Conservation (phyloP, 2,329 filamentous ascomycete genomes). For the Penicillium sp. region DNA sequence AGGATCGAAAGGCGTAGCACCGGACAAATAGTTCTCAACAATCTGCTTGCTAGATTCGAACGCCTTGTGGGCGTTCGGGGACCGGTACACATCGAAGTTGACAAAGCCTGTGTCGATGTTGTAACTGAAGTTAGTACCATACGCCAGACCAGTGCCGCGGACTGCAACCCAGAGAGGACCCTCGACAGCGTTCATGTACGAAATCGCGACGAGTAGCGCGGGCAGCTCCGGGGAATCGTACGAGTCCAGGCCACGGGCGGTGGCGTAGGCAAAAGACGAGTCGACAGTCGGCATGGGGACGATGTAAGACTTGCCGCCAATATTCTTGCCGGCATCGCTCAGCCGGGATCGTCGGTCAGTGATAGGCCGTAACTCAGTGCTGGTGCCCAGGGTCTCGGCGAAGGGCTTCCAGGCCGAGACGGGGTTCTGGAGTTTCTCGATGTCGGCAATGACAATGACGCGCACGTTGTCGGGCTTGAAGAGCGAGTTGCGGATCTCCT, state of each 20-base stretch:
- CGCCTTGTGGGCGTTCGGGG: constrained; percentile 83
- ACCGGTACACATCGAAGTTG: constrained; percentile 84
- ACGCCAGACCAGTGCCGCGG: constrained; percentile 88
- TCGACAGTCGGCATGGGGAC: constrained; percentile 91
- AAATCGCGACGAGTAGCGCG: constrained; percentile 79
- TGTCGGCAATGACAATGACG: constrained; percentile 76
- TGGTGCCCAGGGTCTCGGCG: constrained; percentile 51
- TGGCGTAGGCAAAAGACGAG: constrained; percentile 81
- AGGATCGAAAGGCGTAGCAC: constrained; percentile 69
- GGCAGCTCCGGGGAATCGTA: constrained; percentile 76
- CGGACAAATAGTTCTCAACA: constrained; percentile 71
- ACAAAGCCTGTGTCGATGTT: constrained; percentile 76
- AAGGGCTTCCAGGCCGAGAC: constrained; percentile 76
- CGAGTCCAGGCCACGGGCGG: constrained; percentile 69
- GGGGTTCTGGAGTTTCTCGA: constrained; percentile 70
- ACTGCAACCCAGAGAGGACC: constrained; percentile 93
- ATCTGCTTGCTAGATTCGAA: constrained; percentile 73
- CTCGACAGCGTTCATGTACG: constrained; percentile 90
- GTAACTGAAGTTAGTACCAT: constrained; percentile 76
- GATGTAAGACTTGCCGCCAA: constrained; percentile 73
- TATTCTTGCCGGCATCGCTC: constrained; percentile 68
- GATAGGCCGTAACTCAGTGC: constrained; percentile 64
- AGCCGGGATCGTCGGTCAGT: constrained; percentile 69
- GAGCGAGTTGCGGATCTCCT: constrained; percentile 70
- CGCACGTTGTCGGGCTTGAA: constrained; percentile 85